Evolutionary conservation across 1,139 yeast species (phyloP).

Genomic region (Candida tunisiensis): DNA sequence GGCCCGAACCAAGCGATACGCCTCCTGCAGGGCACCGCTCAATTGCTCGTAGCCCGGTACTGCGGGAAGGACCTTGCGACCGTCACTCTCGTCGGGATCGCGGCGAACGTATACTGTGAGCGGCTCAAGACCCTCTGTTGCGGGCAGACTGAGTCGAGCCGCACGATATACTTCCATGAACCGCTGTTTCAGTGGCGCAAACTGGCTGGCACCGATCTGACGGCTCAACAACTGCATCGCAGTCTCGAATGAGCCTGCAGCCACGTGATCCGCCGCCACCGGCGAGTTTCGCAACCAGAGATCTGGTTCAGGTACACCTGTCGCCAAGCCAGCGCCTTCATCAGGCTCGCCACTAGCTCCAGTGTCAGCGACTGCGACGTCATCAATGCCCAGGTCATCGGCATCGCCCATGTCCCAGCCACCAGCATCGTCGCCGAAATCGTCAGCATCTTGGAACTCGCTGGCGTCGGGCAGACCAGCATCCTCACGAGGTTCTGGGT

Average conservation of each 20-base stretch:
- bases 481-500: conserved; percentile 20
- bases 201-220: conserved; percentile 73
- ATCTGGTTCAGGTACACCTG: conserved; percentile 43
- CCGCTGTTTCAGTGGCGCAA: conserved; percentile 72
- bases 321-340: conserved; percentile 21
- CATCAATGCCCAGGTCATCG: conserved; percentile 38
- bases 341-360: conserved; percentile 32
- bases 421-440: conserved; percentile 13
- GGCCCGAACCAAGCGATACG: conserved; percentile 68
- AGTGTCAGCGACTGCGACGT: conserved; percentile 51
- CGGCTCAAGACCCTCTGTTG: conserved; percentile 57
- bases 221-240: conserved; percentile 86
- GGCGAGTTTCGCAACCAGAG: conserved; percentile 82
- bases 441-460: conserved; percentile 5
- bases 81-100: conserved; percentile 28
- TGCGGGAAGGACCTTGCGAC: conserved; percentile 35
- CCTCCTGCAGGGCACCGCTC: conserved; percentile 38
- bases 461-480: conserved; percentile 4
- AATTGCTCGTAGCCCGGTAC: conserved; percentile 65
- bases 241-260: conserved; percentile 92
- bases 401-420: conserved; percentile 21
- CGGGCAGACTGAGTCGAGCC: conserved; percentile 59
- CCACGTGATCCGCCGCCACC: conserved; percentile 83
- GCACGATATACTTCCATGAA: conserved; percentile 75
- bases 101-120: conserved; percentile 58